Conservation (phyloP, 768 basidiomycete genomes). For the Macrolepiota albuminosa region DNA sequence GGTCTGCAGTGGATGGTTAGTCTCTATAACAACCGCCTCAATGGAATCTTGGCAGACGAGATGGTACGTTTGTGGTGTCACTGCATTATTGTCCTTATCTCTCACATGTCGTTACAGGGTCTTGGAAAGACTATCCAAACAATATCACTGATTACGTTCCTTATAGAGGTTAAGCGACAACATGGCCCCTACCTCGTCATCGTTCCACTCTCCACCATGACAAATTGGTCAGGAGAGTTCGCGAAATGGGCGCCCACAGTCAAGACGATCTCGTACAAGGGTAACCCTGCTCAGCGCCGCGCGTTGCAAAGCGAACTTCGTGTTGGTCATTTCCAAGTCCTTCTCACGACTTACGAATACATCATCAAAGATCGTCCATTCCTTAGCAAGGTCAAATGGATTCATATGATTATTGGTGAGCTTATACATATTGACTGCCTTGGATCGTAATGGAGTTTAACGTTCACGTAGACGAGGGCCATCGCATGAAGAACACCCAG, state of each 20-base stretch:
- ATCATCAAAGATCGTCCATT: slow-evolving; percentile 95
- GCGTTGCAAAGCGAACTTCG: slow-evolving; percentile 75
- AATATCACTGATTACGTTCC: slow-evolving; percentile 91
- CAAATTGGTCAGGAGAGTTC: slow-evolving; percentile 96
- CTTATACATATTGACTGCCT: slow-evolving; percentile 3
- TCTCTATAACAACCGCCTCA: slow-evolving; percentile 92
- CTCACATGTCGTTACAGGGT: slow-evolving; percentile 47
- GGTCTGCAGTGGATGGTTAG: slow-evolving; percentile 99
- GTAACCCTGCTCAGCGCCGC: slow-evolving; percentile 80
- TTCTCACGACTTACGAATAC: slow-evolving; percentile 94
- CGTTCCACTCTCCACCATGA: slow-evolving; percentile 93
- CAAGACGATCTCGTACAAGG: slow-evolving; percentile 82
- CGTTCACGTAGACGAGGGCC: slow-evolving; percentile 71
- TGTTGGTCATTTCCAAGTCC: slow-evolving; percentile 80
- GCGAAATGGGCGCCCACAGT: slow-evolving; percentile 94
- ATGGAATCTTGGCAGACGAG: slow-evolving; percentile 93
- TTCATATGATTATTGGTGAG: slow-evolving; percentile 95
- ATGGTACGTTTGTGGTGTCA: slow-evolving; percentile 52
- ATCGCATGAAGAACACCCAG: slow-evolving; percentile 97
- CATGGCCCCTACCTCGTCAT: slow-evolving; percentile 95
- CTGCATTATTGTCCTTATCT: neutral
- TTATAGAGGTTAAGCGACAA: slow-evolving; percentile 87
- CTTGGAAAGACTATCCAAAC: slow-evolving; percentile 95
- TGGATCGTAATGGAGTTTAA: neutral
- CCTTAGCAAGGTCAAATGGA: slow-evolving; percentile 88